These are phyloP conservation scores for Termitomyces bulborhizus DNA, from an alignment of 768 basidiomycete genomes.

Conservation along the genomic window DNA sequence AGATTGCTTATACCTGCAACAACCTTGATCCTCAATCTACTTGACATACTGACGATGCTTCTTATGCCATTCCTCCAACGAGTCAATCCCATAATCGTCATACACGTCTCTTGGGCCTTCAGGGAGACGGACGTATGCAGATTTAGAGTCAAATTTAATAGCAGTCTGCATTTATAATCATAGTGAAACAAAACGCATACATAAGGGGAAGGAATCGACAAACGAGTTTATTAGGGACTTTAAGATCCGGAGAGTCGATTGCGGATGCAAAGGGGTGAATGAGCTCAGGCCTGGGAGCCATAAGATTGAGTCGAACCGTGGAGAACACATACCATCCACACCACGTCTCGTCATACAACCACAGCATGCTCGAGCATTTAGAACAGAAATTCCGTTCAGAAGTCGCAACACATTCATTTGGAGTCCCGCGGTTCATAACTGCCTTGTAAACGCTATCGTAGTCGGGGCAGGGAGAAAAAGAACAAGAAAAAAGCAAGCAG, in stretches of 20 bases:
- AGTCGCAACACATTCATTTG: slow-evolving; percentile 35
- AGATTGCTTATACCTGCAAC: too few relatives aligned
- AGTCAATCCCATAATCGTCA: slow-evolving; percentile 33
- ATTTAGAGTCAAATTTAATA: slow-evolving; percentile 22
- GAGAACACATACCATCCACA: slow-evolving; percentile 12
- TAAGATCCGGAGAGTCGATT: slow-evolving; percentile 56
- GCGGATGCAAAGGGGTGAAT: slow-evolving; percentile 66
- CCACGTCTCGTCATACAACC: slow-evolving; percentile 56
- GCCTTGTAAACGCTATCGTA: slow-evolving; percentile 54
- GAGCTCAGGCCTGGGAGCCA: slow-evolving; percentile 44
- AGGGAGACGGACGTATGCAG: slow-evolving; percentile 52
- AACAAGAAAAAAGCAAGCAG: background rate
- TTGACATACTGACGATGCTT: slow-evolving; percentile 24
- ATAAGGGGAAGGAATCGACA: background rate
- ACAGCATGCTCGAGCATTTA: slow-evolving; percentile 61
- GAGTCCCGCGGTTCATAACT: slow-evolving; percentile 49
- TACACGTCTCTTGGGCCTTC: slow-evolving; percentile 47
- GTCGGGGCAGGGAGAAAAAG: too few relatives aligned
- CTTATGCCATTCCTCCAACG: slow-evolving; percentile 59
- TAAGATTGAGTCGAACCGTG: too few relatives aligned
- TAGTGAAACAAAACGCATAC: too few relatives aligned
- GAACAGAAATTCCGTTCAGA: slow-evolving; percentile 62
- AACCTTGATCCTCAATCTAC: background rate
- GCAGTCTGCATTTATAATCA: slow-evolving; percentile 25
- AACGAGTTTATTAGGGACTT: slow-evolving; percentile 31